Conservation (phyloP, 176 grass and related monocot genomes). For the Oryza punctata region DNA sequence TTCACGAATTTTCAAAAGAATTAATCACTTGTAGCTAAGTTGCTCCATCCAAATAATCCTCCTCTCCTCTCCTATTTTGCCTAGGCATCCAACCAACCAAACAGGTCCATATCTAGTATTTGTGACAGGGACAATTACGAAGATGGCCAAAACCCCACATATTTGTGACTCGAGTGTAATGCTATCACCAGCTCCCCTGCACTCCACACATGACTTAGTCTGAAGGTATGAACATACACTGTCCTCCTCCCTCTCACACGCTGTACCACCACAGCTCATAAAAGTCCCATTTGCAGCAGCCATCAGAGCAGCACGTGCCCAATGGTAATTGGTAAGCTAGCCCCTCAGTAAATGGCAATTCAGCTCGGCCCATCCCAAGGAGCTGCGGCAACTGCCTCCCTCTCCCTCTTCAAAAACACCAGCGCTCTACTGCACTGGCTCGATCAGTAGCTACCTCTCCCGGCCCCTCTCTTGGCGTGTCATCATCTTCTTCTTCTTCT, state of each 20-base stretch:
- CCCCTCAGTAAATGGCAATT: constrained; percentile 54
- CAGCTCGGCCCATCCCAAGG: constrained; percentile 44
- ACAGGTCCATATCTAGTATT: too few species aligned
- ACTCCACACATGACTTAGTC: too few species aligned
- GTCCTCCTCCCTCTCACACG: background rate
- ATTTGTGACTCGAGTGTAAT: background rate
- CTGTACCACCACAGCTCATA: constrained; percentile 5
- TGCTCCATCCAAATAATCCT: background rate
- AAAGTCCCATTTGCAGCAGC: constrained; percentile 30
- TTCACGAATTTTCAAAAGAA: background rate
- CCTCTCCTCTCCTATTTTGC: background rate
- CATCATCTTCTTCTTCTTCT: constrained; percentile 3
- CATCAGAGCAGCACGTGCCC: constrained; percentile 38
- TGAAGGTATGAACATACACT: too few species aligned
- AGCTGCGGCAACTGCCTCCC: background rate
- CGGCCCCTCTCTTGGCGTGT: background rate
- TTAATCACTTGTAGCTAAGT: background rate
- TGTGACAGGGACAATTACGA: too few species aligned
- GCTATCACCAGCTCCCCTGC: too few species aligned
- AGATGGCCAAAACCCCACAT: background rate
- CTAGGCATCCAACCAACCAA: too few species aligned
- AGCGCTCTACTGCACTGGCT: background rate
- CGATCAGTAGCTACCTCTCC: background rate
- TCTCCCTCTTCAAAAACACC: constrained; percentile 36
- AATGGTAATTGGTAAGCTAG: background rate